These are phyloP conservation scores for Mikania micrantha DNA, from an alignment of 129 eudicot genomes.

Conservation along the genomic window DNA sequence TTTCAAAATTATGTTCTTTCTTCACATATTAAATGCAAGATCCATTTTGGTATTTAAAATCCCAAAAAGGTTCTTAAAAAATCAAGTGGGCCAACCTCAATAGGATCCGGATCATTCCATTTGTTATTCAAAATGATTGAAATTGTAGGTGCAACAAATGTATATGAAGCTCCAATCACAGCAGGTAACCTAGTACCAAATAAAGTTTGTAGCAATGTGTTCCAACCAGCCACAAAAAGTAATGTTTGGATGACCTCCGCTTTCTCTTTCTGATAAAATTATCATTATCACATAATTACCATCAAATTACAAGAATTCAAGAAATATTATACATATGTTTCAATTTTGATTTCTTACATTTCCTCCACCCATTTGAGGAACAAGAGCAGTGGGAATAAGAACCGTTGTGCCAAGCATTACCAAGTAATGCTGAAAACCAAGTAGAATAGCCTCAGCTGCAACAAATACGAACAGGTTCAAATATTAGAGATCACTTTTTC, in stretches of 20 bases:
- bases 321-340: not conserved
- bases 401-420: constrained; percentile 76
- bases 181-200: constrained; percentile 72
- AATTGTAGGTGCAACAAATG: constrained; percentile 67
- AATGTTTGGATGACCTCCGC: constrained; percentile 69
- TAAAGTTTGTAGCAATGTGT: constrained; percentile 56
- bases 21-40: not conserved
- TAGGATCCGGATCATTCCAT: constrained; percentile 58
- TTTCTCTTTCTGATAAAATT: constrained; percentile 43
- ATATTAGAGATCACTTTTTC: not conserved
- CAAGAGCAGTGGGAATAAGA: constrained; percentile 68
- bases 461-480: not conserved
- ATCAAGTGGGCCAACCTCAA: constrained; percentile 34
- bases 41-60: not conserved
- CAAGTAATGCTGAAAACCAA: constrained; percentile 64
- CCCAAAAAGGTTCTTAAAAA: not conserved
- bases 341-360: constrained; percentile 32
- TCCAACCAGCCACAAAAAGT: constrained; percentile 68
- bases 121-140: constrained; percentile 53
- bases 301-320: not conserved
- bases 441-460: constrained; percentile 76
- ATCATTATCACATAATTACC: not conserved
- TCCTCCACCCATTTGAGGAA: constrained; percentile 89
- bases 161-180: constrained; percentile 69
- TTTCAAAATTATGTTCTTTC: constrained; percentile 10